These are phyloP conservation scores for Pichia gijzeniarum DNA, from an alignment of 805 yeast genomes.

Conservation along the genomic window DNA sequence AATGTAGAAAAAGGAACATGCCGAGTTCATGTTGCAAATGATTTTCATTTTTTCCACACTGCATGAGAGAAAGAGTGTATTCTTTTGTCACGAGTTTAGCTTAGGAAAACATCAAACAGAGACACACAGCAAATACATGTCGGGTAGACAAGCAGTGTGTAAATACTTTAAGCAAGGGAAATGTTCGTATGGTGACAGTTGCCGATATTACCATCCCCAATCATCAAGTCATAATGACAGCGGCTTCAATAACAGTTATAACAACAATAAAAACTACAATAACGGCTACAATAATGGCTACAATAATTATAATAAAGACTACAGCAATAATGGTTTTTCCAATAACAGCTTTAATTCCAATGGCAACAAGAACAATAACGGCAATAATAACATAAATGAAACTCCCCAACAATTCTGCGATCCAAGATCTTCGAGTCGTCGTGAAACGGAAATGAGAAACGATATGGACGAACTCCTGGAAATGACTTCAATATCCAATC, in stretches of 20 bases:
- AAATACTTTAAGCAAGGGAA: conserved; percentile 35
- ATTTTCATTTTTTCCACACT: neutral
- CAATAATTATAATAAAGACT: neutral
- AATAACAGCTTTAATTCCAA: conserved; percentile 1
- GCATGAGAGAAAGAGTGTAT: too few relatives aligned
- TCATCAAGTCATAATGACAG: conserved; percentile 6
- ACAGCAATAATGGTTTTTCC: conserved; percentile 1
- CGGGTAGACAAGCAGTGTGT: conserved; percentile 32
- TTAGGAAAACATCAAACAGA: too few relatives aligned
- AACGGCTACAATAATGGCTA: neutral
- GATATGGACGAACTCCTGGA: conserved; percentile 20
- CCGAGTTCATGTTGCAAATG: conserved; percentile 5
- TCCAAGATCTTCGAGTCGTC: conserved; percentile 1
- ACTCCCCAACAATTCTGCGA: conserved; percentile 8
- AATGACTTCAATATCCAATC: conserved; percentile 21
- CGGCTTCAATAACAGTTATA: conserved; percentile 1
- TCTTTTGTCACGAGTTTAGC: too few relatives aligned
- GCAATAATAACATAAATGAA: neutral
- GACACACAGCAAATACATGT: too few relatives aligned
- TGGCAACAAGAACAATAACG: conserved; percentile 1
- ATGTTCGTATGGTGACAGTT: conserved; percentile 38
- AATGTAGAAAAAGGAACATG: neutral
- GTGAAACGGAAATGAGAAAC: conserved; percentile 18
- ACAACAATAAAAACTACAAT: conserved; percentile 2
- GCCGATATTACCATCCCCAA: conserved; percentile 38